Evolutionary conservation across 768 basidiomycete genomes (phyloP), one percentile per base, ranked within the genome.

Genomic region (Suillus spraguei): DNA sequence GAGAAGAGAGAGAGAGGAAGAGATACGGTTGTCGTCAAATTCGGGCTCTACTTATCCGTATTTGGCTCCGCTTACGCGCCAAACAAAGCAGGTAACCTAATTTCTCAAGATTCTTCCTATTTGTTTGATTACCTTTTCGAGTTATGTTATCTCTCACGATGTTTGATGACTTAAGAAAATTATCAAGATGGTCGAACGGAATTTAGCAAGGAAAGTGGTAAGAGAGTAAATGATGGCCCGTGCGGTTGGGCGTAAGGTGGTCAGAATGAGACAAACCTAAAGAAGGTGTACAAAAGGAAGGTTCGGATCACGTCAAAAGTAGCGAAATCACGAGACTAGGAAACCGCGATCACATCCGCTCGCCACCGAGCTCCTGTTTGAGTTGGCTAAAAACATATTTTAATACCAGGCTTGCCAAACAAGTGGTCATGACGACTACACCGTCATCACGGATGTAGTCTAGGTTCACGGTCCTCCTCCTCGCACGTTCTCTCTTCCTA

Each of bases 1-100:
- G 82, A 83, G 80, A 82, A 82, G 82, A 78, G 82, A 84, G 83
- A 83, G 69, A 77, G 83, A 80, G 82, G 81, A 70, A 75, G 78
- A 77, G 82, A 75, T 77, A 76, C 66, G 69, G 71, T 72, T 63
- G 59, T 64, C 63, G 67, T 70, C 66, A 68, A 69, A 74, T 76
- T 79, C 76, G 68, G 70, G 69, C 69, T 69, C 71, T 78, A 52
- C 73, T 76, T 78, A 77, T 77, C 76, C 75, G 66, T 78, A 76
- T 78, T 76, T 77, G 76, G 76, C 73, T 76, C 74, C 74, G 74
- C 74, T 74, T 67, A 75, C 67, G 72, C 70, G 75, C 76, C 76
- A 76, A 76, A 76, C 74, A 75, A 76, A 74, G 70, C 67, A 74
- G 56, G 61, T 77, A 63, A 76, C 76, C 75, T 71, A 74, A 76